These are phyloP conservation scores for Trichoderma sp. DNA, from an alignment of 2,329 filamentous ascomycete species.

Conservation along the genomic window DNA sequence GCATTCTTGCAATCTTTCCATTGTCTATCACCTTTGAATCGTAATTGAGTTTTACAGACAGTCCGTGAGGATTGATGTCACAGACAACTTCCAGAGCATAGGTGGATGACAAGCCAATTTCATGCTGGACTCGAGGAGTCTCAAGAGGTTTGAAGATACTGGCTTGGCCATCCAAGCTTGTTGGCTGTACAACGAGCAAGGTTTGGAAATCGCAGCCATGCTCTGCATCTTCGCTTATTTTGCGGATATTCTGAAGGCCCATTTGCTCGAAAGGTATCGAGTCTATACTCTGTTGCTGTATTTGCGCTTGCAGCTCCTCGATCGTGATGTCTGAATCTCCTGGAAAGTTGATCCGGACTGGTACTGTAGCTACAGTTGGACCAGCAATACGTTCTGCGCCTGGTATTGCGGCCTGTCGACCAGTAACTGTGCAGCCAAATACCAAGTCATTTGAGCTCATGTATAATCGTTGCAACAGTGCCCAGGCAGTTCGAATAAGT, in stretches of 20 bases:
- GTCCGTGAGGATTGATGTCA: background rate
- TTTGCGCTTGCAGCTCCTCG: background rate
- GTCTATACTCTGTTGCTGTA: background rate
- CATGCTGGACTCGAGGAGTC: background rate
- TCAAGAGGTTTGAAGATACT: background rate
- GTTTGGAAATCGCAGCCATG: background rate
- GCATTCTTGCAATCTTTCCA: background rate
- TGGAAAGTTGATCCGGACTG: background rate
- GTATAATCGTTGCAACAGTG: background rate
- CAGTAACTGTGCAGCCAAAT: background rate
- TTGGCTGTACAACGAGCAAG: background rate
- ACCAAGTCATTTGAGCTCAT: background rate
- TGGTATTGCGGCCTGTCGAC: background rate
- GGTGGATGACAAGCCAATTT: background rate
- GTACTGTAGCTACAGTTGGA: background rate
- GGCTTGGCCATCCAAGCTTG: background rate
- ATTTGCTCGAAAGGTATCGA: background rate
- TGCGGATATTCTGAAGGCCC: background rate
- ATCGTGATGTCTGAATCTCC: background rate
- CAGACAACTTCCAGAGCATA: background rate
- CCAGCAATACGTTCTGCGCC: background rate
- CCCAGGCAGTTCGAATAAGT: background rate
- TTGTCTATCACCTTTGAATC: background rate
- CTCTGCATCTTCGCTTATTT: background rate
- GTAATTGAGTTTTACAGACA: background rate